These are phyloP conservation scores for Aschersonia sp. DNA, from an alignment of 2,329 filamentous ascomycete species.

Conservation along the genomic window DNA sequence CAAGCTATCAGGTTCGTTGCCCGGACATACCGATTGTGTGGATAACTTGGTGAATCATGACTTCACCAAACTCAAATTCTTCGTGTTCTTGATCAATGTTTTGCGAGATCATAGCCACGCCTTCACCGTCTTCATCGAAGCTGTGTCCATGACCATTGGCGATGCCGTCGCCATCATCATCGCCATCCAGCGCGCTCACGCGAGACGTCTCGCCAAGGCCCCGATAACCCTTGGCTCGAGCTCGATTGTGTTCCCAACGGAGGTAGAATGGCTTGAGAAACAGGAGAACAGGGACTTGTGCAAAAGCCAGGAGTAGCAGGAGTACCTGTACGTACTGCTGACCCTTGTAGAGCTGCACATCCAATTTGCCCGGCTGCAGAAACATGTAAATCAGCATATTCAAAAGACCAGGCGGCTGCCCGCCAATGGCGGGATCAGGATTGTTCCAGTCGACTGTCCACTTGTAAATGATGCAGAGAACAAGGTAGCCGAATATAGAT, in stretches of 20 bases:
- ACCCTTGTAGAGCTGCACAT: conserved; percentile 62
- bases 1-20: not conserved
- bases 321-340: conserved; percentile 64
- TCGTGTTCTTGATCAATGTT: conserved; percentile 77
- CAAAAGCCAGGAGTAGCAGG: conserved; percentile 66
- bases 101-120: conserved; percentile 76
- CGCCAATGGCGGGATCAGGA: conserved; percentile 22
- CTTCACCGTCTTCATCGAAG: conserved; percentile 56
- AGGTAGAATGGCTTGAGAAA: conserved; percentile 95
- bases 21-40: conserved; percentile 75
- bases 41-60: conserved; percentile 98
- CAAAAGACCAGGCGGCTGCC: conserved; percentile 68
- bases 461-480: conserved; percentile 91
- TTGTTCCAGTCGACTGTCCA: conserved; percentile 78
- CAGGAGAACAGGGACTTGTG: conserved; percentile 79
- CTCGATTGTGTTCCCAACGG: conserved; percentile 81
- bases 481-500: conserved; percentile 92
- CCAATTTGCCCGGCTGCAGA: conserved; percentile 62
- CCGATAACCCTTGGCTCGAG: conserved; percentile 77
- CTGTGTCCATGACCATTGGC: conserved; percentile 44
- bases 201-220: conserved; percentile 80
- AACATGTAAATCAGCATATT: conserved; percentile 99
- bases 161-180: conserved; percentile 51
- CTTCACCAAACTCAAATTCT: conserved; percentile 92
- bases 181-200: conserved; percentile 80